Evolutionary conservation across 441 rosid genomes (phyloP), one percentile per base, ranked within the genome.

Genomic region (Breynia disticha): DNA sequence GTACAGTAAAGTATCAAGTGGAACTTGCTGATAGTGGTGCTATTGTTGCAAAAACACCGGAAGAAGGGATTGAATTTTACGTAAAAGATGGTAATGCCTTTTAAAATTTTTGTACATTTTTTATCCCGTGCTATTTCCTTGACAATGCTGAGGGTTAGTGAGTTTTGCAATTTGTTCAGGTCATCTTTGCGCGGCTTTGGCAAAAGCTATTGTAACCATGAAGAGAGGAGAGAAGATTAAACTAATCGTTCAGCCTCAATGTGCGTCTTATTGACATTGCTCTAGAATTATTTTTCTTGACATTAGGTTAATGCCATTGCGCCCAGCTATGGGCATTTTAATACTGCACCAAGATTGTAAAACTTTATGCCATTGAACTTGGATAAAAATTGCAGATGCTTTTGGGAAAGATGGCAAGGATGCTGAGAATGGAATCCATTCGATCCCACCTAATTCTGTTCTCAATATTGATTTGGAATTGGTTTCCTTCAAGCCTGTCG

Each of bases 61-160:
- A 66, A 62, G 83, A 58, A 64, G 85, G 90, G 56, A 39, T 69
- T 18, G 84, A 74, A 52, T 83, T 80, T 67, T 58, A 63, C 57
- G 72, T 80, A 17, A 83, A 72, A 60, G 84, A 83, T 62, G 84
- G 90, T 83, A 70, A 64, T 38, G 50, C 44, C n/a, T 11, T 11
- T 13, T 41, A 3, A 3, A 15, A 2, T 11, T 11, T 41, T 41
- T 41, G 44, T 41, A 41, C 9, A 41, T 9, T 7, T 1, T 41
- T 41, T 41, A 15, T 28, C 7, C 8, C 35, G 8, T 28, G 35
- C 35, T 28, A 28, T 41, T 54, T 42, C 21, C 5, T 50, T 56
- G 11, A 56, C 22, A 37, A 60, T 24, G 44, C 11, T 14, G 11
- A 19, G 35, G 62, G 21, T 35, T 60, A 12, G 32, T 39, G 16